A percentile compares a stretch with the other conserved stretches of the same genome.
phyloP scores from a whole-genome alignment of 345 rosid genomes.

The Theobroma cacao region DNA sequence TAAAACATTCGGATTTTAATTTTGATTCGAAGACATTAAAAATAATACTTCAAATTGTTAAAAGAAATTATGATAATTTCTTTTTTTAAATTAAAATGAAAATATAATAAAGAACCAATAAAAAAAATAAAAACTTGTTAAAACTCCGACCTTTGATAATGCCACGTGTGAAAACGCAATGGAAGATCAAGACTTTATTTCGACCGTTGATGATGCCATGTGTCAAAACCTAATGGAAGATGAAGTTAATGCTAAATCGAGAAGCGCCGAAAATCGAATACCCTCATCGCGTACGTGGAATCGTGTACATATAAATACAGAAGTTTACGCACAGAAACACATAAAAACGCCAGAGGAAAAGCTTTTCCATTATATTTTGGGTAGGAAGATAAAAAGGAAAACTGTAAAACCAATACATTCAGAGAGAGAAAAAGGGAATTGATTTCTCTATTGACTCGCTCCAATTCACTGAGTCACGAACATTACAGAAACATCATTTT shows the following conservation, averaged over 20 bases:
- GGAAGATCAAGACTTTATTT: neutral
- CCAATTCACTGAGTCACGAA: neutral
- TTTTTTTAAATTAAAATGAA: too few species aligned
- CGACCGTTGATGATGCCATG: neutral
- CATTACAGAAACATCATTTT: neutral
- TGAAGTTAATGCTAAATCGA: too few species aligned
- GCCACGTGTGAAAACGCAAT: neutral
- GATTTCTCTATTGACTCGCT: neutral
- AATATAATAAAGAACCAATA: too few species aligned
- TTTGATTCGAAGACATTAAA: too few species aligned
- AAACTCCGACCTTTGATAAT: neutral
- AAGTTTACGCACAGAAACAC: neutral
- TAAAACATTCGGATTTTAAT: too few species aligned
- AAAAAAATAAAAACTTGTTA: too few species aligned
- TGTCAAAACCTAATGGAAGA: neutral
- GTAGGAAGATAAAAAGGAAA: too few species aligned
- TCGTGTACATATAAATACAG: neutral
- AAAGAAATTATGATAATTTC: too few species aligned
- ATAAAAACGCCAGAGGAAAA: neutral
- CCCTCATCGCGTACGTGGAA: neutral
- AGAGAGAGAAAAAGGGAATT: neutral
- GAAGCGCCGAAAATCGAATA: neutral
- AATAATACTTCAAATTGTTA: too few species aligned
- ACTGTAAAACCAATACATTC: neutral
- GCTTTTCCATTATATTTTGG: too few species aligned